Evolutionary conservation across 148 eudicot species (phyloP), one percentile per base, ranked within the genome.

Genomic region (Gaultheria prostrata): DNA sequence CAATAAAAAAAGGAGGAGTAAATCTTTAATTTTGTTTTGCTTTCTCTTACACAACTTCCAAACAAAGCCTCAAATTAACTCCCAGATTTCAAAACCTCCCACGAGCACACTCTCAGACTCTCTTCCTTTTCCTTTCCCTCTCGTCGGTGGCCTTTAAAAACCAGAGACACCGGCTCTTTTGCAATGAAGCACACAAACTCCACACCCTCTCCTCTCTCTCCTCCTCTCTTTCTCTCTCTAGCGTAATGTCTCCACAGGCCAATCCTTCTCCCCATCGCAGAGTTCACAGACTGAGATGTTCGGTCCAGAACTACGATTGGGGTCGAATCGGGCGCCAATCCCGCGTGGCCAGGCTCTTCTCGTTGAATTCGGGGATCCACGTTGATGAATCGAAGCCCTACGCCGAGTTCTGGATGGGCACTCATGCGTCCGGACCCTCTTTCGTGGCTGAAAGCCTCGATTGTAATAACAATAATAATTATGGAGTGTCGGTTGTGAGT

Each of bases 371-470:
- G 20, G 91, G 91, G 39, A 87, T 56, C 15, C 88, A 65, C 18
- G 81, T 90, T 14, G 93, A 90, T 48, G 88, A 88, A 0, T 85
- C 70, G 1, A 86, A 85, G 85, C 95, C 91, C 24, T 91, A 90
- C 81, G 99, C 99, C 24, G 99, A 97, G 90, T 88, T 97, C 24
- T 97, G 99, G 99, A 94, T 97, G 95, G 99, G 99, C 1, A 97
- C 99, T 26, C 99, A 97, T 81, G 93, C 83, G n/a, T 92, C 95
- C 20, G 99, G 99, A 1, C 94, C 98, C 1, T 94, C 99, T 4
- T 93, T 86, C 82, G 89, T 92, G 48, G 81, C 84, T 0, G 76
- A 78, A 9, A 83, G 80, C 10, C 3, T 26, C 26, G 84, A 78
- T 57, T 6, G 24, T 54, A n/a, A n/a, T n/a, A 18, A 17, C 0